These are phyloP conservation scores for Boletus sp. DNA, from an alignment of 1,284 basidiomycete genomes.

Conservation along the genomic window DNA sequence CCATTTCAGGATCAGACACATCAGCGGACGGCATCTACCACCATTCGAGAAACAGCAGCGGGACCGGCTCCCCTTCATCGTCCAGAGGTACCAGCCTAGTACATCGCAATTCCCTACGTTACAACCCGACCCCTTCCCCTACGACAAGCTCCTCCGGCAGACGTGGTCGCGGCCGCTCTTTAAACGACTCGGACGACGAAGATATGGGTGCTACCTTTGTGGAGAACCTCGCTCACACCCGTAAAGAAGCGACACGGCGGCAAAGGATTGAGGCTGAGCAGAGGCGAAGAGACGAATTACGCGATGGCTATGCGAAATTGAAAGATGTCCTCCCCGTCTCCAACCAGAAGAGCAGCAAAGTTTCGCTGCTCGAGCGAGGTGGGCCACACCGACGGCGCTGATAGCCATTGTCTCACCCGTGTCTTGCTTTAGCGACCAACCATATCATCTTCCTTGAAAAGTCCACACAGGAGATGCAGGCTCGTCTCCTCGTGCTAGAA, in stretches of 20 bases:
- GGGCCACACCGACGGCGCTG: conserved; percentile 17
- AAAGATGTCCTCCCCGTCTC: conserved; percentile 81
- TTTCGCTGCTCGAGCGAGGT: conserved; percentile 85
- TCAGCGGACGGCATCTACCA: conserved; percentile 71
- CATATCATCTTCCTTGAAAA: conserved; percentile 69
- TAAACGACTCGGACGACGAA: conserved; percentile 75
- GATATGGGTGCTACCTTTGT: conserved; percentile 59
- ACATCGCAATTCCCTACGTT: conserved; percentile 61
- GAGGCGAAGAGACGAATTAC: conserved; percentile 78
- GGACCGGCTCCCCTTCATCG: conserved; percentile 68
- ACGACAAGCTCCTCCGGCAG: conserved; percentile 64
- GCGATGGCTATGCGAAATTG: conserved; percentile 82
- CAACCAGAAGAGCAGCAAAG: conserved; percentile 86
- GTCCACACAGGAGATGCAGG: conserved; percentile 62
- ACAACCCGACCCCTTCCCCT: conserved; percentile 74
- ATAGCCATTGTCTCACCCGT: conserved; percentile 12
- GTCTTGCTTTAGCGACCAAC: conserved; percentile 53
- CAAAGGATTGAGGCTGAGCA: conserved; percentile 86
- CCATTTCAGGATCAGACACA: conserved; percentile 80
- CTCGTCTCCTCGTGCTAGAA: conserved; percentile 59
- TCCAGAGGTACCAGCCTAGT: conserved; percentile 70
- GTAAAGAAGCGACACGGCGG: conserved; percentile 77
- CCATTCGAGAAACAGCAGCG: conserved; percentile 71
- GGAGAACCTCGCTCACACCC: conserved; percentile 67
- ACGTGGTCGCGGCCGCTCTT: conserved; percentile 60